phyloP scores from a whole-genome alignment of 2,329 filamentous ascomycete species.

The Ophiognomonia clavigignenti-juglandacearum region DNA sequence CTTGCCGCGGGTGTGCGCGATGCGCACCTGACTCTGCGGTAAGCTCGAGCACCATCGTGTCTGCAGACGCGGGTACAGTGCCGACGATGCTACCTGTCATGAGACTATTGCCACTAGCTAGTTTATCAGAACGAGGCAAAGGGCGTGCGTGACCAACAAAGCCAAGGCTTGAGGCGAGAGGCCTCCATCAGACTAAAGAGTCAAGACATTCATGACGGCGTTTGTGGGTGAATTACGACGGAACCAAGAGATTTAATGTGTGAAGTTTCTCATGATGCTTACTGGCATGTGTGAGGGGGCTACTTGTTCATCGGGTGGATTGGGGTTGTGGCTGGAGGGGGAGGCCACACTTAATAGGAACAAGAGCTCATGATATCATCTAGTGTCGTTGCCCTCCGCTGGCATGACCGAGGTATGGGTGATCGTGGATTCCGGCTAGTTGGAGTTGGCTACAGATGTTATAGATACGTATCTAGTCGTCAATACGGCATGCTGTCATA shows the following conservation, averaged over 20 bases:
- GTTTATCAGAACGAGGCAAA: not conserved
- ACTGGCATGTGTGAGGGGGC: too few species aligned
- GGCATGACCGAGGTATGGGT: not conserved
- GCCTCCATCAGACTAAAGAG: not conserved
- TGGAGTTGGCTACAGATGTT: not conserved
- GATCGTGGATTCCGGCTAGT: not conserved
- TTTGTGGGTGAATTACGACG: not conserved
- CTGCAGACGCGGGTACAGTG: conserved; percentile 12
- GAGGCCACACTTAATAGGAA: too few species aligned
- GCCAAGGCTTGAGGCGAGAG: not conserved
- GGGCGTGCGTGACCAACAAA: not conserved
- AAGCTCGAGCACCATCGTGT: conserved; percentile 23
- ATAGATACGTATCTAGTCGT: not conserved
- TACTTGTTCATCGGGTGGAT: too few species aligned
- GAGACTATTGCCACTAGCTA: conserved; percentile 8
- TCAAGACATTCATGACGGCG: not conserved
- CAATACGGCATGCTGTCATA: not conserved
- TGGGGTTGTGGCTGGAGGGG: too few species aligned
- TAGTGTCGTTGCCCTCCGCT: not conserved
- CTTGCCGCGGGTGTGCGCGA: conserved; percentile 70
- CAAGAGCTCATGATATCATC: not conserved
- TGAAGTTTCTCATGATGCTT: not conserved
- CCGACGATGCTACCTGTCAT: conserved; percentile 10
- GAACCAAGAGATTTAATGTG: not conserved
- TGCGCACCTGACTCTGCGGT: conserved; percentile 67